Base-by-base conservation (phyloP, 2,329 filamentous ascomycete genomes). In the Reticulascus tulasneorum region DNA sequence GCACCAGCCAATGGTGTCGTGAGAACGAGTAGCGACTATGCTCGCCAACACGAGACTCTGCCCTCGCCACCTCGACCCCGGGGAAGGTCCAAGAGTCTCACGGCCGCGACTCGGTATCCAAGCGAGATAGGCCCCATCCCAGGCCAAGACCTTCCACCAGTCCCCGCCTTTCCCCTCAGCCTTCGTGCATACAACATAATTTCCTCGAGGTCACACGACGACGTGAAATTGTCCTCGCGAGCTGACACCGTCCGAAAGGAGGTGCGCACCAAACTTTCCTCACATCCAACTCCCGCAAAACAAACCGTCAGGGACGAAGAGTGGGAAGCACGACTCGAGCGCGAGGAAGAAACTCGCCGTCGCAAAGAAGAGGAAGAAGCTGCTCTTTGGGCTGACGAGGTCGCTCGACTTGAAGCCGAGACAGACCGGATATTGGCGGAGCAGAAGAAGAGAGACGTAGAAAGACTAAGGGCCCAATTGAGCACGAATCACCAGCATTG, bases 391-490 rank as follows among this genome's bases (percentile, higher is more conserved):
- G 59, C 56, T 12, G 54, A 61, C 44, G 63, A 66, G 44, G 51
- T 53, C 29, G 64, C 66, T 37, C 67, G 62, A 37, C 58, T 65
- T 35, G 64, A 72, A 40, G 63, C 60, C 23, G 70, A 75, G 46
- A 68, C 63, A 22, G 62, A 73, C 46, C 65, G 68, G 40, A 64
- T 69, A 28, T 54, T 71, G 28, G 64, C 65, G 17, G 68, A 74
- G 45, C 68, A 73, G 50, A 70, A 68, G 54, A 67, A 63, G 47
- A 64, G 66, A 35, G 67, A 74, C 44, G 58, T 70, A 16, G 62
- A 63, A 31, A 63, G 67, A 35, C 59, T 71, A 16, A 62, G 67
- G 43, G 55, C 62, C 23, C 60, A 70, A 45, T 56, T 71, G 23
- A 58, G 57, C 22, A 62, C 55, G 9, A 49, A 55, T 5, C 52